Evolutionary conservation across 306 rosid species (phyloP).

Genomic region (Vigna unguiculata): DNA sequence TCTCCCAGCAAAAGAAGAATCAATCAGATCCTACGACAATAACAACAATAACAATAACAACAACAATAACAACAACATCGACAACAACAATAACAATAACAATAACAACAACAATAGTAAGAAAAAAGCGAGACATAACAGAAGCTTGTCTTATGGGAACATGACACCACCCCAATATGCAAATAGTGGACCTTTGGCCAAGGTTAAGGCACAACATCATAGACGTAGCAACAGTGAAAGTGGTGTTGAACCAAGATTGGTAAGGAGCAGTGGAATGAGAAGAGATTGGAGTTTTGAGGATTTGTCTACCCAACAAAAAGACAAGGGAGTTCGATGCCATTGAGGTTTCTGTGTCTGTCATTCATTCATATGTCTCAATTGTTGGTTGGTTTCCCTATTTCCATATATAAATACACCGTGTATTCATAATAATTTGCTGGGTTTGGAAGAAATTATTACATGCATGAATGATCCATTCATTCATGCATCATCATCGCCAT

Average conservation of each 20-base stretch:
- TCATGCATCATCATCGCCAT: background rate
- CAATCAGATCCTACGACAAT: background rate
- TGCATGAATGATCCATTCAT: background rate
- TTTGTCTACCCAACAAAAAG: conserved; percentile 28
- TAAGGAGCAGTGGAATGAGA: conserved; percentile 74
- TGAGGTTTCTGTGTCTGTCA: background rate
- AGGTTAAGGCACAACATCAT: conserved; percentile 43
- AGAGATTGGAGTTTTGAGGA: conserved; percentile 86
- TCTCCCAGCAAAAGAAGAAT: background rate
- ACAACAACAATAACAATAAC: no score
- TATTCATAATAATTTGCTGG: background rate
- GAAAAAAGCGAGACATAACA: background rate
- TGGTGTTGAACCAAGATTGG: conserved; percentile 52
- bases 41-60: background rate
- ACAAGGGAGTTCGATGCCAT: conserved; percentile 32
- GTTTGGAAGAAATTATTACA: background rate
- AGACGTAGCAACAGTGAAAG: conserved; percentile 48
- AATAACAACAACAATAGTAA: no score
- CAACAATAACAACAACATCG: background rate
- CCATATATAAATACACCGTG: background rate
- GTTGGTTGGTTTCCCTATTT: background rate
- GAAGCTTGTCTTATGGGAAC: conserved; percentile 64
- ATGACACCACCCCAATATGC: conserved; percentile 23
- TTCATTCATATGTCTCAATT: background rate
- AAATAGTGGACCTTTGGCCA: background rate